phyloP scores from a whole-genome alignment of 306 rosid species.

The Cotoneaster glaucophyllus region DNA sequence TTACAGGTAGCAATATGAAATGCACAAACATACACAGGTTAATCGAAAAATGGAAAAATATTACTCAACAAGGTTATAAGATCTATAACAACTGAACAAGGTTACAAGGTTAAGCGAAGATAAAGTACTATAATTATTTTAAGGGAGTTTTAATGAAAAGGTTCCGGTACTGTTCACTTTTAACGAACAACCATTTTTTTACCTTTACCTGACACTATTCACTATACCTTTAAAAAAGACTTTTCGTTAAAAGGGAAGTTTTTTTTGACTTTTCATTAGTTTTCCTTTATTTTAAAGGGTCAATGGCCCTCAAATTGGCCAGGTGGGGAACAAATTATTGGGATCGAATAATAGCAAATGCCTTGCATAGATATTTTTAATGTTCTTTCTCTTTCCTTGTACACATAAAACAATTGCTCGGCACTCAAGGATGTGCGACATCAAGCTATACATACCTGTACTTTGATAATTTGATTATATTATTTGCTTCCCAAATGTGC shows the following conservation, averaged over 20 bases:
- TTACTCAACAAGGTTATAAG: not conserved
- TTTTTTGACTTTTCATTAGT: too few species aligned
- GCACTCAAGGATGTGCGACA: not conserved
- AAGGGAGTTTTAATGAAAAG: too few species aligned
- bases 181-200: too few species aligned
- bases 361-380: not conserved
- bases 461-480: not conserved
- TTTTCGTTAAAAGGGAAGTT: too few species aligned
- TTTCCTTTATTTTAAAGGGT: not conserved
- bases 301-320: slow-evolving; percentile 18
- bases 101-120: not conserved
- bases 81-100: not conserved
- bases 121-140: not conserved
- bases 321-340: slow-evolving; percentile 8
- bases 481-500: not conserved
- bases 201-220: too few species aligned
- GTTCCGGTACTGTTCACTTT: too few species aligned
- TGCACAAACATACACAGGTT: not conserved
- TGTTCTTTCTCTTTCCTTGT: not conserved
- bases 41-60: not conserved
- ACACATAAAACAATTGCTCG: not conserved
- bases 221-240: too few species aligned
- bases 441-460: not conserved
- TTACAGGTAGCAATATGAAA: not conserved
- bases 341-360: slow-evolving; percentile 16